A percentile compares a stretch with the other conserved stretches of the same genome.
phyloP scores from a whole-genome alignment of 2,329 filamentous ascomycete genomes.

The Neurospora sp. region DNA sequence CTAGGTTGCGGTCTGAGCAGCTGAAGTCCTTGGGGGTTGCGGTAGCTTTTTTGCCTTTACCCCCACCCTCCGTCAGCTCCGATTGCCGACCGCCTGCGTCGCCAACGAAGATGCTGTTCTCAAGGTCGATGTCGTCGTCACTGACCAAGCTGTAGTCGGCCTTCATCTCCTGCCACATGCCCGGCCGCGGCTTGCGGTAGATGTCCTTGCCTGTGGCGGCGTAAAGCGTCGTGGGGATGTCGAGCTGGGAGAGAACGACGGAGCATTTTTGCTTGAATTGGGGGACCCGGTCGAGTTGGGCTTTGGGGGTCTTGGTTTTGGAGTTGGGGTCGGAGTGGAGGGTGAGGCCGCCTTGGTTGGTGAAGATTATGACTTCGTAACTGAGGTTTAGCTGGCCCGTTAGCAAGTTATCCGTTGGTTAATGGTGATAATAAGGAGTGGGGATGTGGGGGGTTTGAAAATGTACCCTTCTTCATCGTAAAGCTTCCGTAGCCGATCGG shows the following conservation, averaged over 20 bases:
- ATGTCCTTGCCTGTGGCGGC: slow-evolving; percentile 76
- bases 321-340: slow-evolving; percentile 51
- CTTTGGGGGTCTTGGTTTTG: slow-evolving; percentile 54
- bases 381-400: slow-evolving; percentile 27
- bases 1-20: slow-evolving; percentile 68
- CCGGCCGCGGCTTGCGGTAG: slow-evolving; percentile 76
- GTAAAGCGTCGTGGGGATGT: slow-evolving; percentile 71
- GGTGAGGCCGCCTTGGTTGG: slow-evolving; percentile 79
- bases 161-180: slow-evolving; percentile 70
- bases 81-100: slow-evolving; percentile 64
- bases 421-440: not conserved
- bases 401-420: slow-evolving; percentile 1
- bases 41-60: slow-evolving; percentile 16
- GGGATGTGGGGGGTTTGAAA: no score
- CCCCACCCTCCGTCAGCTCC: slow-evolving; percentile 9
- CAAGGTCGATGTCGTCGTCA: slow-evolving; percentile 53
- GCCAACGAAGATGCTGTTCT: slow-evolving; percentile 74
- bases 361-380: slow-evolving; percentile 69
- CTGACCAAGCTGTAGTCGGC: slow-evolving; percentile 48
- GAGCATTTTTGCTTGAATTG: slow-evolving; percentile 78
- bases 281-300: slow-evolving; percentile 56
- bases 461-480: slow-evolving; percentile 49
- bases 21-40: slow-evolving; percentile 47
- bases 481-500: slow-evolving; percentile 55
- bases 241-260: slow-evolving; percentile 59